Evolutionary conservation across 2,329 filamentous ascomycete species (phyloP).

Genomic region (Coccinonectria pachysandricola): DNA sequence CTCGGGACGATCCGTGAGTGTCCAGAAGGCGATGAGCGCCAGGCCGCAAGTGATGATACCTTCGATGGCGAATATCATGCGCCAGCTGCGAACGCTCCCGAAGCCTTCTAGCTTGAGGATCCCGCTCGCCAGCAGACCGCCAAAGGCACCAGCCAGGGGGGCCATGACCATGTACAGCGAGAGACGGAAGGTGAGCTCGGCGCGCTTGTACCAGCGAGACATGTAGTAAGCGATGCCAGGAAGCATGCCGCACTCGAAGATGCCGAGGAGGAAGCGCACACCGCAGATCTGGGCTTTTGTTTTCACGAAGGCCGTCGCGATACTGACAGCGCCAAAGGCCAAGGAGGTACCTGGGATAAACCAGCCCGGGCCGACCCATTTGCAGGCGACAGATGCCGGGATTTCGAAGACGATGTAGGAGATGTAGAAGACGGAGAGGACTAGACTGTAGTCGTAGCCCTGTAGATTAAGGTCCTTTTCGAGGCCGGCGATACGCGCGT

Average conservation of each 20-base stretch:
- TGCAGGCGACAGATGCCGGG: constrained; percentile 51
- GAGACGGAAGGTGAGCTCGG: constrained; percentile 52
- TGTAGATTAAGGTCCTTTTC: constrained; percentile 42
- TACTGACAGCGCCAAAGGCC: constrained; percentile 46
- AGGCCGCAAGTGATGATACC: constrained; percentile 49
- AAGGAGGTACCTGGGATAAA: constrained; percentile 49
- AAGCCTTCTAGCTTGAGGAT: constrained; percentile 50
- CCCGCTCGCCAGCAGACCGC: constrained; percentile 51
- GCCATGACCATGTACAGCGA: constrained; percentile 57
- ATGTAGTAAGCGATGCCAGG: constrained; percentile 59
- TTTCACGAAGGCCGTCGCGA: constrained; percentile 51
- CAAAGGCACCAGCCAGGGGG: constrained; percentile 56
- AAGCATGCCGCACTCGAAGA: constrained; percentile 56
- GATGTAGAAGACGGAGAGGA: constrained; percentile 54
- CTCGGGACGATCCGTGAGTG: constrained; percentile 55
- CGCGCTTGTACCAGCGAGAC: constrained; percentile 52
- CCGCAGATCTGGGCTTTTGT: constrained; percentile 36
- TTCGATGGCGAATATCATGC: constrained; percentile 63
- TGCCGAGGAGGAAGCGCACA: constrained; percentile 49
- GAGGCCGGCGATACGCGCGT: constrained; percentile 49
- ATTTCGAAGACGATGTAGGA: constrained; percentile 58
- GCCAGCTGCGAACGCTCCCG: constrained; percentile 47
- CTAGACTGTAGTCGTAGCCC: constrained; percentile 53
- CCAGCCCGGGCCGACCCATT: constrained; percentile 54
- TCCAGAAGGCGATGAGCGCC: constrained; percentile 47